phyloP scores from a whole-genome alignment of 352 stramenopile genomes.

The Pythium plurisporium region DNA sequence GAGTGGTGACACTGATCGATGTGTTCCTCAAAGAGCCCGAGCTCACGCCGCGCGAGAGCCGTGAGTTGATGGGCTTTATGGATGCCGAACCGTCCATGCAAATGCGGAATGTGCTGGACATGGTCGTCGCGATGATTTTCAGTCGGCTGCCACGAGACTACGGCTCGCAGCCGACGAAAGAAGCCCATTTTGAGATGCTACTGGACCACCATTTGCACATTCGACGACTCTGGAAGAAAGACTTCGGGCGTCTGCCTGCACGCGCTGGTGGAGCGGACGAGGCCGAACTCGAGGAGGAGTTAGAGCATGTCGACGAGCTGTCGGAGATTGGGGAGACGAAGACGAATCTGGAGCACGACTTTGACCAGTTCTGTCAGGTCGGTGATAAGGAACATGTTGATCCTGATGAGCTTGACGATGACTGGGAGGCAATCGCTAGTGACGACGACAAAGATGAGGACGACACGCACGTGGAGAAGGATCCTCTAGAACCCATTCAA shows the following conservation, averaged over 20 bases:
- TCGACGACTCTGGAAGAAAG: conserved; percentile 73
- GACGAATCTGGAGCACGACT: conserved; percentile 5
- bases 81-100: conserved; percentile 13
- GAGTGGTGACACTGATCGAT: conserved; percentile 53
- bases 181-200: conserved; percentile 72
- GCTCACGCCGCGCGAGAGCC: conserved; percentile 23
- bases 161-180: conserved; percentile 38
- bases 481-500: no score
- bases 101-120: conserved; percentile 72
- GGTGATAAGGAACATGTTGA: conserved; percentile 4
- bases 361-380: conserved; percentile 8
- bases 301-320: conserved; percentile 1
- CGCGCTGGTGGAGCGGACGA: neutral
- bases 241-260: conserved; percentile 71
- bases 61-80: conserved; percentile 16
- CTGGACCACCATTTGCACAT: conserved; percentile 80
- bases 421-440: conserved; percentile 10
- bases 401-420: conserved; percentile 12
- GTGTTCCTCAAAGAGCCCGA: conserved; percentile 53
- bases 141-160: conserved; percentile 72
- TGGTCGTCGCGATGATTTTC: conserved; percentile 85
- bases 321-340: neutral
- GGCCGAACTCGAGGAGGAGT: conserved; percentile 4
- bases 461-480: neutral
- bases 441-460: conserved; percentile 19